Conservation (phyloP, 2,329 filamentous ascomycete genomes). For the Ophiocordyceps camponoti-floridani region DNA sequence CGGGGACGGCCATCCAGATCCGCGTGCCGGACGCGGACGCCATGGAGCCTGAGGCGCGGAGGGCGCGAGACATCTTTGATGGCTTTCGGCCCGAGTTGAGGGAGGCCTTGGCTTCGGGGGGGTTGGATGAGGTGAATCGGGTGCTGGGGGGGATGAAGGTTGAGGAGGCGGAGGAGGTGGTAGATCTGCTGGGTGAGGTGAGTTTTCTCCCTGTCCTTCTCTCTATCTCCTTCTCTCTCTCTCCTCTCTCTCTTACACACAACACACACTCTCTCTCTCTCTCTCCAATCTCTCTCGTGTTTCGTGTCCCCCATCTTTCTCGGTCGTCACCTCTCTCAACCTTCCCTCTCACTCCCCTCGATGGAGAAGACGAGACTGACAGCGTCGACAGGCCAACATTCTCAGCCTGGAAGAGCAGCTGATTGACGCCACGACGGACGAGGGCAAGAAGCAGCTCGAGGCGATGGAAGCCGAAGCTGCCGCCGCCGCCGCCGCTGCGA, state of each 20-base stretch:
- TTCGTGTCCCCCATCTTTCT: not conserved
- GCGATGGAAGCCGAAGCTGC: slow-evolving; percentile 43
- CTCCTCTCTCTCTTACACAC: too few relatives aligned
- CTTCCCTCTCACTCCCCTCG: not conserved
- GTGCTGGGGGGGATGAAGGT: slow-evolving; percentile 75
- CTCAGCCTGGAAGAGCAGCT: slow-evolving; percentile 83
- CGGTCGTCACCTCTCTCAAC: not conserved
- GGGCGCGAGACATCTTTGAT: slow-evolving; percentile 62
- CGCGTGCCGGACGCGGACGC: slow-evolving; percentile 53
- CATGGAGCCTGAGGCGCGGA: slow-evolving; percentile 43
- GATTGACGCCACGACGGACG: slow-evolving; percentile 84
- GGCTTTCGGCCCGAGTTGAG: slow-evolving; percentile 66
- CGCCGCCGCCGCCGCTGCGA: slow-evolving; percentile 11
- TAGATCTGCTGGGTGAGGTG: slow-evolving; percentile 60
- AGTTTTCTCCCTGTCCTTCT: not conserved
- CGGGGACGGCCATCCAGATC: slow-evolving; percentile 82
- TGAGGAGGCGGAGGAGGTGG: slow-evolving; percentile 70
- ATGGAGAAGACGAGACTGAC: not conserved
- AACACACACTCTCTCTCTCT: not conserved
- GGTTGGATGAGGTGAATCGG: slow-evolving; percentile 42
- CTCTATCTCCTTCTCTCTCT: not conserved
- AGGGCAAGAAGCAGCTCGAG: slow-evolving; percentile 61
- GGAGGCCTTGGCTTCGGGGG: slow-evolving; percentile 72
- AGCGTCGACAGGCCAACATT: slow-evolving; percentile 49
- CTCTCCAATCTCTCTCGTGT: not conserved